A percentile compares a stretch with the other conserved stretches of the same genome.
phyloP scores from a whole-genome alignment of 345 rosid genomes.

The Euphorbia tirucalli region DNA sequence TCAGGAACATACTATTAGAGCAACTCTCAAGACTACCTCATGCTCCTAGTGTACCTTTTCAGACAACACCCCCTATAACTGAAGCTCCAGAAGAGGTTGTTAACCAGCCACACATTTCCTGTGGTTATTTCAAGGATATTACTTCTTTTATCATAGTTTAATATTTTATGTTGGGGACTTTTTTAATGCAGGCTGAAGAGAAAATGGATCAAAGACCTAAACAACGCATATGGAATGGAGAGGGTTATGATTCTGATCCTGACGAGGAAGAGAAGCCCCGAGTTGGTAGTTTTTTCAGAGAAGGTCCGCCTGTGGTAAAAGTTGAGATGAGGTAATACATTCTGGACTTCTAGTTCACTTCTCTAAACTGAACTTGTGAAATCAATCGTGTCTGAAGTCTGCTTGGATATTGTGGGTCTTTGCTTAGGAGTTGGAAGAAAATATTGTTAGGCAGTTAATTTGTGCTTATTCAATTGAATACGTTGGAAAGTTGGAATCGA shows the following conservation, averaged over 20 bases:
- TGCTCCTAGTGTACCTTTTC: constrained; percentile 69
- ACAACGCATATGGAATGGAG: constrained; percentile 86
- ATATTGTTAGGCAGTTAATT: not conserved
- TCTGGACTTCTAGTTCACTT: not conserved
- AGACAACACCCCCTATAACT: constrained; percentile 46
- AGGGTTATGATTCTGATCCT: constrained; percentile 67
- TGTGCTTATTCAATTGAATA: not conserved
- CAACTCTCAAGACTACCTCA: constrained; percentile 55
- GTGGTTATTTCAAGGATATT: not conserved
- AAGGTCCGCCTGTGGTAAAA: constrained; percentile 35
- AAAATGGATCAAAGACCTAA: constrained; percentile 62
- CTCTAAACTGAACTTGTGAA: not conserved
- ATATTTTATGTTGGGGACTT: constrained; percentile 6
- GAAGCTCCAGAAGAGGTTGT: constrained; percentile 65
- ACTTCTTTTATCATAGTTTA: not conserved
- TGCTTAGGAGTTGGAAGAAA: not conserved
- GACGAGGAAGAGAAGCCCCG: constrained; percentile 63
- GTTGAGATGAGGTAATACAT: constrained; percentile 46
- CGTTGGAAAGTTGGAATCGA: not conserved
- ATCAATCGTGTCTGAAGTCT: not conserved
- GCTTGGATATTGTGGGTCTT: not conserved
- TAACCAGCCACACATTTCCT: constrained; percentile 13
- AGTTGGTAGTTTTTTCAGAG: constrained; percentile 34
- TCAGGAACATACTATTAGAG: constrained; percentile 48
- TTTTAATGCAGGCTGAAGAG: constrained; percentile 52